Evolutionary conservation across 2,329 filamentous ascomycete genomes (phyloP).

Genomic region (Metarhizium anisopliae): DNA sequence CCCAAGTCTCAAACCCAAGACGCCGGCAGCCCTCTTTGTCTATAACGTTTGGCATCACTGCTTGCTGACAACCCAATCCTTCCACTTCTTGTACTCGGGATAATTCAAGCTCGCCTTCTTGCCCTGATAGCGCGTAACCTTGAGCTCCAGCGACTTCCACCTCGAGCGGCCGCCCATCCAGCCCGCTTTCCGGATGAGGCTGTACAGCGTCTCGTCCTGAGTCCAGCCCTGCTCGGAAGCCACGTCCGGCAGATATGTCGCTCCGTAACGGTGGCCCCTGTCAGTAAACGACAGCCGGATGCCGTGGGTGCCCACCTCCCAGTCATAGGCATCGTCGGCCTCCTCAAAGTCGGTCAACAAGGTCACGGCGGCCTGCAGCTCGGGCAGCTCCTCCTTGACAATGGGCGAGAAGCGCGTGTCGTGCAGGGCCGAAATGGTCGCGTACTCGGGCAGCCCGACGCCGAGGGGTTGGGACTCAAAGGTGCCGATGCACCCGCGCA

Average conservation of each 20-base stretch:
- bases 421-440: slow-evolving; percentile 65
- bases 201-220: slow-evolving; percentile 83
- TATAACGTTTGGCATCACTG: slow-evolving; percentile 9
- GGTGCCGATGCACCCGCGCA: slow-evolving; percentile 94
- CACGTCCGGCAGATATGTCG: slow-evolving; percentile 90
- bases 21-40: background rate
- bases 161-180: slow-evolving; percentile 73
- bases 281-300: slow-evolving; percentile 79
- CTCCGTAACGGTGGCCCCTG: slow-evolving; percentile 63
- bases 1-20: background rate
- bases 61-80: slow-evolving; percentile 48
- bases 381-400: slow-evolving; percentile 41
- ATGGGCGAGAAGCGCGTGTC: slow-evolving; percentile 56
- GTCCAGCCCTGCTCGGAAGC: slow-evolving; percentile 89
- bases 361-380: slow-evolving; percentile 61
- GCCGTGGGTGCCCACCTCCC: slow-evolving; percentile 79
- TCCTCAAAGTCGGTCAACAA: slow-evolving; percentile 81
- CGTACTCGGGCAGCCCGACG: slow-evolving; percentile 67
- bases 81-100: slow-evolving; percentile 70
- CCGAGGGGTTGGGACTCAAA: slow-evolving; percentile 72
- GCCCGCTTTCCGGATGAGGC: slow-evolving; percentile 88
- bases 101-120: slow-evolving; percentile 65
- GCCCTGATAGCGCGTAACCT: slow-evolving; percentile 79
- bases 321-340: slow-evolving; percentile 65
- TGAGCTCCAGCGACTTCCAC: slow-evolving; percentile 73